These are phyloP conservation scores for Pinus tabuliformis DNA, from an alignment of 75 land plant genomes.

Conservation along the genomic window DNA sequence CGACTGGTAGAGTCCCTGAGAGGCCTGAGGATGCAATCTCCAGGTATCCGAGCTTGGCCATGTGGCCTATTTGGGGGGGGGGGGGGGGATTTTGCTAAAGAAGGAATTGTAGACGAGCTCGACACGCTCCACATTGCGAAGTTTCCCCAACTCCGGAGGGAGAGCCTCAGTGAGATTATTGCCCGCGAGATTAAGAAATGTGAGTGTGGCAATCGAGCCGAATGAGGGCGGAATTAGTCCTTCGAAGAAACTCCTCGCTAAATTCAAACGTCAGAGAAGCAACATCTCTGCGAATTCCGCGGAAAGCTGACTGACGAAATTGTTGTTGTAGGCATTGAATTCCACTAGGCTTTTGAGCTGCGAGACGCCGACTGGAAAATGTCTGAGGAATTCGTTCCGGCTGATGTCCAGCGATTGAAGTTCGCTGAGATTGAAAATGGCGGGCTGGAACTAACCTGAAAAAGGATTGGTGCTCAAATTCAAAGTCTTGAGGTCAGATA, in stretches of 20 bases:
- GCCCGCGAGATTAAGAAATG: constrained; percentile 55
- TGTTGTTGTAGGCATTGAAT: constrained; percentile 68
- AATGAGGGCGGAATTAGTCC: constrained; percentile 62
- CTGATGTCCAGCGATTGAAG: too few species aligned
- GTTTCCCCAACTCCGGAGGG: constrained; percentile 39
- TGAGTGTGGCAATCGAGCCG: constrained; percentile 45
- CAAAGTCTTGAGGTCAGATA: too few species aligned
- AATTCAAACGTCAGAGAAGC: constrained; percentile 50
- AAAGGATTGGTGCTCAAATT: too few species aligned
- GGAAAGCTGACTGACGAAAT: constrained; percentile 68
- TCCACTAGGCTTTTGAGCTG: constrained; percentile 16
- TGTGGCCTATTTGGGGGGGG: constrained; percentile 56
- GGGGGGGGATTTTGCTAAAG: constrained; percentile 45
- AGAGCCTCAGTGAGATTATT: constrained; percentile 39
- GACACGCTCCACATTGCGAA: constrained; percentile 46
- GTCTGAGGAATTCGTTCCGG: too few species aligned
- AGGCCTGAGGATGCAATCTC: constrained; percentile 67
- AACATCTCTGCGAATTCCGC: constrained; percentile 32
- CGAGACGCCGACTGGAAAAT: too few species aligned
- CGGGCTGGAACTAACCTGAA: too few species aligned
- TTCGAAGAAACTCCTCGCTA: constrained; percentile 79
- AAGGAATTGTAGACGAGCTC: constrained; percentile 65
- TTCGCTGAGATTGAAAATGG: too few species aligned
- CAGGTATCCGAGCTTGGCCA: constrained; percentile 55
- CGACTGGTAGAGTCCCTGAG: constrained; percentile 41